Evolutionary conservation across 768 basidiomycete genomes (phyloP), one percentile per base, ranked within the genome.

Genomic region (Chalciporus piperatus): DNA sequence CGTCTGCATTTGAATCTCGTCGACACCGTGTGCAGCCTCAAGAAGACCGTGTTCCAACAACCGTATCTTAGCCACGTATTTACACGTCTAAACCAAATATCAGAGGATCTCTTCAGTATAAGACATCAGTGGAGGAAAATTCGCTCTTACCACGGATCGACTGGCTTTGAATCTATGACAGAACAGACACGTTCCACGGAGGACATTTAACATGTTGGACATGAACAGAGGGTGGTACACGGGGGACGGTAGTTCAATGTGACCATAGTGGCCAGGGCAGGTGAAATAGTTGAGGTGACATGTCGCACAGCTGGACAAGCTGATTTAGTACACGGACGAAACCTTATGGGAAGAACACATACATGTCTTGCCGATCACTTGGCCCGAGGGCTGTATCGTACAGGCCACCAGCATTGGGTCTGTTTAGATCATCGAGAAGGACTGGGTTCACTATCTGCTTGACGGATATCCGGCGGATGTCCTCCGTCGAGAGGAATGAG

Each of bases 171-270:
- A 97, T 57, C 76, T 79, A 70, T 99, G 97, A 70, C 97, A 99
- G 72, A 89, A 98, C 68, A 96, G 72, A 74, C 97, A 99, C 13
- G 84, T 84, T 33, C 87, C 87, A 51, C 95, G 84, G 19, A 99
- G 74, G 41, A 98, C 73, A 57, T 87, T 87, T 67, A 85, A 95
- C 76, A 89, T 85, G 62, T 95, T 91, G 28, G 79, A 76, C 84
- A 98, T 92, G 72, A 98, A 99, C 35, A 99, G 74, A 0, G 97
- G 97, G 64, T 99, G 96, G 65, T 90, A 98, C 3, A 98, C 92
- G 13, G 97, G 95, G 16, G 89, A 82, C 17, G 96, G 94, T 6
- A 99, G 81, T 55, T 98, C 93, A 54, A 99, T 96, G 70, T 98
- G 97, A 19, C 97, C 97, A 72, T 89, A 99, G 70, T 99, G 97